Base-by-base conservation (phyloP, 345 rosid genomes). In the Syzygium aqueum region DNA sequence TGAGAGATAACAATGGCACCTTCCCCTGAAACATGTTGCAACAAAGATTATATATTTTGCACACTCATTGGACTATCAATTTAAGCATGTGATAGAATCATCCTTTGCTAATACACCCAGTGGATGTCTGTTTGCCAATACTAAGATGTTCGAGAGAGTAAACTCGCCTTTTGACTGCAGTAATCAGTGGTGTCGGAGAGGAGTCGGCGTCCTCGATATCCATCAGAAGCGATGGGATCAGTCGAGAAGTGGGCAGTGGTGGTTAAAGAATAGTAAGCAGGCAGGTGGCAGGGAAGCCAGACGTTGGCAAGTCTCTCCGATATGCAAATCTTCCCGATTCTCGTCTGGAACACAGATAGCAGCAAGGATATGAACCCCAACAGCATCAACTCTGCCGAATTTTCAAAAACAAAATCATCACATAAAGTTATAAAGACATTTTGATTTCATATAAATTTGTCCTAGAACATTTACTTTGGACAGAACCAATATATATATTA, bases 361-460 rank as follows among this genome's bases (percentile, higher is more conserved):
- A 96, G 87, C 90, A 95, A 90, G 21, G 99, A 95, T 86, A 95
- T 96, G 88, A 96, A 96, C 65, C 99, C 99, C 90, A 96, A 85
- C 28, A 96, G 89, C 99, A 96, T 95, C 92, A 95, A 90, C 91
- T 95, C 99, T 96, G 97, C 92, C 53, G 40, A 85, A 40, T 33
- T 23, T 49, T 8, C 22, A 37, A 37, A 4, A 5, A 37, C 5
- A 22, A 28, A 40, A 33, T 53, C 28, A 59, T 59, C 65, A 59
- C 63, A 22, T 33, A 46, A 54, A 30, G 40, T 85, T 28, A 17
- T 14, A 84, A 43, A n/a, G 28, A 59, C 65, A 59, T 27, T 59
- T 57, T 52, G 30, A 12, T 59, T 5, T 59, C 65, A 25, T 59
- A 59, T 25, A 11, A 25, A 27, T 59, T 27, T 27, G 30, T 59